A percentile compares a stretch with the other conserved stretches of the same genome.
Evolutionary conservation across 306 rosid genomes (phyloP).

Genomic region (Lathyrus oleraceus): DNA sequence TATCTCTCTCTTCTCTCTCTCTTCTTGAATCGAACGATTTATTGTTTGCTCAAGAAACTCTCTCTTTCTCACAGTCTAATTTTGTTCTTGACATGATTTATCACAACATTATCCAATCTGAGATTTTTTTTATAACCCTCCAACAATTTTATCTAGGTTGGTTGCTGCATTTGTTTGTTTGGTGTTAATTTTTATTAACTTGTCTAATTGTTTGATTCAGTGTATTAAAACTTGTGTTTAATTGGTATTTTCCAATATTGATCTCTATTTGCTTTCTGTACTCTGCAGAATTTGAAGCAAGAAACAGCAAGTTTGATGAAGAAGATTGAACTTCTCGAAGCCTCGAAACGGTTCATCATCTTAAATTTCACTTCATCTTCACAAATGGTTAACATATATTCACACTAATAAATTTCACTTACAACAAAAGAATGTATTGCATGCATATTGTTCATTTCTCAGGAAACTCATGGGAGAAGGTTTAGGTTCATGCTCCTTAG

Average conservation of each 20-base stretch:
- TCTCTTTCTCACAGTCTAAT: too few relatives aligned
- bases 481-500: constrained; percentile 63
- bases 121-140: too few relatives aligned
- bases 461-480: constrained; percentile 84
- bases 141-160: too few relatives aligned
- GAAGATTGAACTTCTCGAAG: constrained; percentile 75
- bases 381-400: neutral
- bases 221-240: too few relatives aligned
- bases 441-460: constrained; percentile 15
- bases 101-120: too few relatives aligned
- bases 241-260: neutral
- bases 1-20: too few relatives aligned
- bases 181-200: too few relatives aligned
- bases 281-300: constrained; percentile 62
- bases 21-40: too few relatives aligned
- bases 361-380: neutral
- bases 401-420: neutral
- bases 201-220: too few relatives aligned
- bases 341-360: constrained; percentile 65
- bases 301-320: constrained; percentile 69
- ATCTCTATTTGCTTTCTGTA: neutral
- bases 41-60: too few relatives aligned
- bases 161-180: too few relatives aligned
- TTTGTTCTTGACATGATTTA: too few relatives aligned
- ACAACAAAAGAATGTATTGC: neutral